Conservation (phyloP, 23 red algal genomes). For the Pyropia haitanensis region DNA sequence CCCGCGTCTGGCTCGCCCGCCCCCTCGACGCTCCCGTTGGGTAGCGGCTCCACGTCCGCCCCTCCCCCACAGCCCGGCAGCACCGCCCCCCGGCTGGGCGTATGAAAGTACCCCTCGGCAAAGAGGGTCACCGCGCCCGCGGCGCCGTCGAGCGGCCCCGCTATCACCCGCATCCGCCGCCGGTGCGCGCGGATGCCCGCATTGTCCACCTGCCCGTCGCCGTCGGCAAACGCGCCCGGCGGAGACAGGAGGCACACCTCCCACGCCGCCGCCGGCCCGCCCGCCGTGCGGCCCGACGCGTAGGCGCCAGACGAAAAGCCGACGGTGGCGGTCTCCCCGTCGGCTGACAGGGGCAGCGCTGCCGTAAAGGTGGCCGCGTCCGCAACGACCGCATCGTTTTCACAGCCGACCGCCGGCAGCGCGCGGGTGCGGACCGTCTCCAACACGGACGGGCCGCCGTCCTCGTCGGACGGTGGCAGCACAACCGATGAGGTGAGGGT, state of each 20-base stretch:
- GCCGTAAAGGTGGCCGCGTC: constrained; percentile 8
- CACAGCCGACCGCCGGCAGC: constrained; percentile 53
- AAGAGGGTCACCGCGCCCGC: constrained; percentile 18
- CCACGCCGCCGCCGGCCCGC: neutral
- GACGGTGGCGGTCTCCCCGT: neutral
- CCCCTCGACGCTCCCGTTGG: too few relatives aligned
- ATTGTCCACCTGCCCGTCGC: neutral
- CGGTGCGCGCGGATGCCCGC: constrained; percentile 2
- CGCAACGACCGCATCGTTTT: constrained; percentile 51
- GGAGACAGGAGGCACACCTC: constrained; percentile 1
- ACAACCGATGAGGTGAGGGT: constrained; percentile 23
- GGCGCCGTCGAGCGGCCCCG: neutral
- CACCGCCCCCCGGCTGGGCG: constrained; percentile 22
- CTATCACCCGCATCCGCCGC: constrained; percentile 22
- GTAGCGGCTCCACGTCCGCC: too few relatives aligned
- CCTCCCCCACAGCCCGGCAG: constrained; percentile 52
- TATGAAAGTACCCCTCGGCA: constrained; percentile 19
- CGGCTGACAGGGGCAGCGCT: neutral
- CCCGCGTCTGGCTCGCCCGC: too few relatives aligned
- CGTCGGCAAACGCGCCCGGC: neutral
- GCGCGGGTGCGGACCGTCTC: constrained; percentile 39
- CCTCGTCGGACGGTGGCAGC: neutral
- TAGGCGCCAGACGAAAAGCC: constrained; percentile 30
- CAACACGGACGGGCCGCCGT: neutral
- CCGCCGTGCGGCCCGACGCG: neutral